These are phyloP conservation scores for Allantophomopsis cytisporea DNA, from an alignment of 2,329 filamentous ascomycete species.

Conservation along the genomic window DNA sequence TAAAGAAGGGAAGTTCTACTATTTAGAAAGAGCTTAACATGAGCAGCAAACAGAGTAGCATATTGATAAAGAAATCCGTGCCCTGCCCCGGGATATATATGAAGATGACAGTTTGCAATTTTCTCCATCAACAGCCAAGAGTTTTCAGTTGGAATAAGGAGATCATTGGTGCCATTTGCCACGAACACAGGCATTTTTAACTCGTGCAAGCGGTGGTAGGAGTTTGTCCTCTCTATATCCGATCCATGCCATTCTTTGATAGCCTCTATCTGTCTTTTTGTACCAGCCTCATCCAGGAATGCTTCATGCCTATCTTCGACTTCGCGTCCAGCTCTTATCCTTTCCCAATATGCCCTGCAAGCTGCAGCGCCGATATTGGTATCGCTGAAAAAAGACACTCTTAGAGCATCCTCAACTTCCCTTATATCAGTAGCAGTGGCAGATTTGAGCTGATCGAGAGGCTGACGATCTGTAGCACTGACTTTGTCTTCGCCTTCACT, in stretches of 20 bases:
- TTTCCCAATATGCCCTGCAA: not conserved
- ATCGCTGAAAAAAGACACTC: not conserved
- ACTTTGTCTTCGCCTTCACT: slow-evolving; percentile 7
- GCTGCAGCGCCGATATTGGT: not conserved
- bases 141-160: slow-evolving; percentile 9
- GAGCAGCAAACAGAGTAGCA: slow-evolving; percentile 5
- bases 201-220: slow-evolving; percentile 13
- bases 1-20: not conserved
- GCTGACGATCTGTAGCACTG: no score
- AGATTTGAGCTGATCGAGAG: no score
- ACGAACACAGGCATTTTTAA: slow-evolving; percentile 17
- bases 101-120: slow-evolving; percentile 4
- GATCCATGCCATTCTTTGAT: no score
- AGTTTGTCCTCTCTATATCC: slow-evolving; percentile 1
- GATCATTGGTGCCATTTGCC: slow-evolving; percentile 12
- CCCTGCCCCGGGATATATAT: slow-evolving; percentile 7
- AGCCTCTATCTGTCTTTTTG: no score
- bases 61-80: slow-evolving; percentile 8
- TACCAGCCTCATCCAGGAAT: no score
- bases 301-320: no score
- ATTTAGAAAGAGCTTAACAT: slow-evolving; percentile 6
- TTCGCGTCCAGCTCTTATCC: not conserved
- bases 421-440: no score
- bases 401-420: not conserved
- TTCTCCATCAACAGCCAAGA: slow-evolving; percentile 2